Percentiles rank a stretch among this genome's conserved stretches.
phyloP scores from a whole-genome alignment of 2,329 filamentous ascomycete species.

The Moelleriella libera region DNA sequence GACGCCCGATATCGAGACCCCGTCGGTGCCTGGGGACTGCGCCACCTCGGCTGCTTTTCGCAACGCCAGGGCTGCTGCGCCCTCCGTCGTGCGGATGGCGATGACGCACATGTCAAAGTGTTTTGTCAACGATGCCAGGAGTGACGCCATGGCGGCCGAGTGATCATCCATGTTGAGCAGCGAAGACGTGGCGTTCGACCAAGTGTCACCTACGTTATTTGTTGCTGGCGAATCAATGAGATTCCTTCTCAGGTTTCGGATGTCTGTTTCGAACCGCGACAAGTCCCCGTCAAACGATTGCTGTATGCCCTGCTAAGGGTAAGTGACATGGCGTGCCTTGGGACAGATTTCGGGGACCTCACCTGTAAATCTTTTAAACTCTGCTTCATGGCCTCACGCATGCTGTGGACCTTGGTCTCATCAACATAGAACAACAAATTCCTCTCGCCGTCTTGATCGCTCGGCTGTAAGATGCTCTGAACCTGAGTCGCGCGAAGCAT shows the following conservation, averaged over 20 bases:
- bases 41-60: conserved; percentile 52
- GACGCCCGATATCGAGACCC: conserved; percentile 51
- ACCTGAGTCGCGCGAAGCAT: conserved; percentile 51
- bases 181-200: conserved; percentile 32
- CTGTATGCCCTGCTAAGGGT: conserved; percentile 37
- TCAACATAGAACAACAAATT: conserved; percentile 67
- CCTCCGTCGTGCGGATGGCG: conserved; percentile 81
- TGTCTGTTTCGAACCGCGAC: conserved; percentile 58
- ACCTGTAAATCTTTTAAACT: conserved; percentile 61
- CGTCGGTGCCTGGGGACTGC: conserved; percentile 29
- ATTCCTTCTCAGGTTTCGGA: conserved; percentile 48
- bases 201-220: conserved; percentile 16
- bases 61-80: conserved; percentile 54
- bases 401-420: conserved; percentile 50
- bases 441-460: conserved; percentile 43
- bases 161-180: conserved; percentile 55
- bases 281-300: conserved; percentile 66
- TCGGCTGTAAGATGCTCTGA: conserved; percentile 46
- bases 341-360: conserved; percentile 6
- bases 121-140: conserved; percentile 65
- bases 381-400: conserved; percentile 52
- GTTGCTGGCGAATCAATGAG: conserved; percentile 27
- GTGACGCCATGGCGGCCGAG: conserved; percentile 68
- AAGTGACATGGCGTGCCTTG: not conserved
- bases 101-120: conserved; percentile 93